Base-by-base conservation (phyloP, 2,329 filamentous ascomycete species). In the Fusarium tricinctum region DNA sequence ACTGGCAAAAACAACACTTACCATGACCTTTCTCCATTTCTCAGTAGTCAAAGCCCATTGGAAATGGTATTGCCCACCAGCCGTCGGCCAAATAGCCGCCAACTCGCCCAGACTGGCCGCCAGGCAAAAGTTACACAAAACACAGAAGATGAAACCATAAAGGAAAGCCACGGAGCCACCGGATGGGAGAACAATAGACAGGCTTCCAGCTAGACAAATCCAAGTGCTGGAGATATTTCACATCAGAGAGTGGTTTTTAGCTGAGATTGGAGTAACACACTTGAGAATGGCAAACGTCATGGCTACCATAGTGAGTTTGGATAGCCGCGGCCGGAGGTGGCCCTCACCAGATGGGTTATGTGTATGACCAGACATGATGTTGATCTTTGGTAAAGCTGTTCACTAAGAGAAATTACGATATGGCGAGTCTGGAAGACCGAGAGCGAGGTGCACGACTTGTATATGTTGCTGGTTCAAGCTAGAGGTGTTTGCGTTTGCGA, bases 31-130 rank as follows among this genome's bases (percentile, higher is more conserved):
- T 49, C 74, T 80, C 80, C 81, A 83, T 19, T 66, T 70, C 0
- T 79, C 74, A 4, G 78, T 77, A 28, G 77, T 81, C 10, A 83
- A 51, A 0, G 80, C 79, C 63, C 80, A 81, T 4, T 80, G 80
- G 26, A 81, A 82, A 49, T 83, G 80, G 70, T 83, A 83, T 45
- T 84, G 82, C 1, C 82, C 82, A 9, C 81, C 82, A 0, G 81
- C 80, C 0, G 82, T 84, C 0, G 81, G 82, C 80, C 81, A 84
- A 43, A 83, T 79, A 3, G 80, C 78, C 0, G 79, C 77, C 4
- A 84, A 68, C 58, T 83, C 82, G 2, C 79, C 82, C 6, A 84
- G 70, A 26, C 80, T 82, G 0, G 80, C 77, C 0, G 78, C 78
- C 2, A 84, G 73, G 8, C 78, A 78, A 10, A 83, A 75, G 59